Conservation (phyloP, 768 basidiomycete genomes). For the Hypholoma fasciculare region DNA sequence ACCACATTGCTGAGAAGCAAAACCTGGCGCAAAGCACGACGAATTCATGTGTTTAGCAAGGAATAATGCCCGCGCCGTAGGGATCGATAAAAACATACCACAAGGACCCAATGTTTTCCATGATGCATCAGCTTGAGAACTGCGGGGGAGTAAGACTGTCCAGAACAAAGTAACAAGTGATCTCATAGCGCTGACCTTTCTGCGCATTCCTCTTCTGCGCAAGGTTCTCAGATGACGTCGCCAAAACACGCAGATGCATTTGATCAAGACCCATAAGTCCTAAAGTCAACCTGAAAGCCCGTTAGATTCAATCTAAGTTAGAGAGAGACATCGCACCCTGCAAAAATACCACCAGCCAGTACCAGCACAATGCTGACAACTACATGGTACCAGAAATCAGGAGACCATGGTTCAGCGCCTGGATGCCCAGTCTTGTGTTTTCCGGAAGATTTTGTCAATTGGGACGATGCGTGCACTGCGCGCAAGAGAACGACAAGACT, state of each 20-base stretch:
- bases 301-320: background rate
- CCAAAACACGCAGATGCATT: slow-evolving; percentile 83
- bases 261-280: slow-evolving; percentile 95
- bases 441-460: slow-evolving; percentile 4
- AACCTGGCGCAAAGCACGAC: slow-evolving; percentile 43
- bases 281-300: slow-evolving; percentile 66
- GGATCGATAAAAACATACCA: slow-evolving; percentile 46
- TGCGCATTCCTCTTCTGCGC: slow-evolving; percentile 68
- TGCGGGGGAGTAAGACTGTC: slow-evolving; percentile 15
- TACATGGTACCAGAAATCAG: slow-evolving; percentile 79
- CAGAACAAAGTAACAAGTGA: background rate
- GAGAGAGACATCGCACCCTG: slow-evolving; percentile 60
- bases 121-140: slow-evolving; percentile 57
- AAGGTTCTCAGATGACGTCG: slow-evolving; percentile 73
- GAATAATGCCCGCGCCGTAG: background rate
- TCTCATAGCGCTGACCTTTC: slow-evolving; percentile 46
- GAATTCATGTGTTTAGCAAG: background rate
- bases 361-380: slow-evolving; percentile 68
- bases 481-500: slow-evolving; percentile 18
- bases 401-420: slow-evolving; percentile 42
- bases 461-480: slow-evolving; percentile 17
- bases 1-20: slow-evolving; percentile 88
- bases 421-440: slow-evolving; percentile 24
- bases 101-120: slow-evolving; percentile 92
- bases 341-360: slow-evolving; percentile 86